Conservation (phyloP, 2,329 filamentous ascomycete genomes). For the Fusarium brevicatenulatum region DNA sequence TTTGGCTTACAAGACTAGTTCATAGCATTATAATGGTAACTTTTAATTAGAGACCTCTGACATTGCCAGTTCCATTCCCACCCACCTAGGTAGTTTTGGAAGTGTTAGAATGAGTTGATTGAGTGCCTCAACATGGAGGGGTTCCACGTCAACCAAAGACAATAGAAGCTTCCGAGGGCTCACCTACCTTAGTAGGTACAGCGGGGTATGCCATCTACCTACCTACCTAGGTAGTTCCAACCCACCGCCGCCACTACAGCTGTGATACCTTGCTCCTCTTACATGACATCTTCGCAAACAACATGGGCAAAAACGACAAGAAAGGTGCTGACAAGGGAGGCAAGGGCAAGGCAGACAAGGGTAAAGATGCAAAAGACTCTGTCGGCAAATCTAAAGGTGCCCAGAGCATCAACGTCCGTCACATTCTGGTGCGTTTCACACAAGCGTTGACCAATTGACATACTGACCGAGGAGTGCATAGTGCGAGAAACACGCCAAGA, state of each 20-base stretch:
- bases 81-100: not conserved
- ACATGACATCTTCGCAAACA: constrained; percentile 16
- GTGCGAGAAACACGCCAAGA: constrained; percentile 81
- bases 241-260: constrained; percentile 17
- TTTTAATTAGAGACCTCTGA: not conserved
- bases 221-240: not conserved
- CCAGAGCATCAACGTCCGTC: constrained; percentile 77
- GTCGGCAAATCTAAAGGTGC: constrained; percentile 63
- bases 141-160: not conserved
- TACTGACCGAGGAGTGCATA: constrained; percentile 43
- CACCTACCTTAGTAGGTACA: constrained; percentile 9
- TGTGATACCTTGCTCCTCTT: constrained; percentile 6
- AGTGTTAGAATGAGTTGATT: not conserved
- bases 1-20: not conserved
- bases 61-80: not conserved
- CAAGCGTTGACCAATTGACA: not conserved
- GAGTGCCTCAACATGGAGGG: not conserved
- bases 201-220: constrained; percentile 28
- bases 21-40: constrained; percentile 8
- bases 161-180: constrained; percentile 25
- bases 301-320: constrained; percentile 55
- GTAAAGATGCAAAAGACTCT: constrained; percentile 45
- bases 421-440: constrained; percentile 67
- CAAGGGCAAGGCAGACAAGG: constrained; percentile 38
- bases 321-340: constrained; percentile 53